Conservation (phyloP, 371 early-diverging fungal species). For the Sporodiniella umbellata region DNA sequence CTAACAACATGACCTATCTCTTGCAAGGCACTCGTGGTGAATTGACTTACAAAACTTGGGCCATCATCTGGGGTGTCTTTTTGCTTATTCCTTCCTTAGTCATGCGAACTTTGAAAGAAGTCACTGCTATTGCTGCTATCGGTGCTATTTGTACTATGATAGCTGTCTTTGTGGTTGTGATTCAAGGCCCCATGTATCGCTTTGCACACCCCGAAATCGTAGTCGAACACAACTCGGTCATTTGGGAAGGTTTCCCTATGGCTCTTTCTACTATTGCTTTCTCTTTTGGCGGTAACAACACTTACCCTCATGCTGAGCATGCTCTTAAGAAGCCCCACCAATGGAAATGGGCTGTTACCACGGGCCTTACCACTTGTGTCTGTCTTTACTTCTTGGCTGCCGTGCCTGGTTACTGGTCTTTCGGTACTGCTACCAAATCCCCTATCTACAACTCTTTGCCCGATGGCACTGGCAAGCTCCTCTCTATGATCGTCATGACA, state of each 20-base stretch:
- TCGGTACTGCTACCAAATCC: slow-evolving; percentile 62
- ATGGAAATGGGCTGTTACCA: slow-evolving; percentile 66
- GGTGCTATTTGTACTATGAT: slow-evolving; percentile 42
- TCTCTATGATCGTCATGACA: slow-evolving; percentile 58
- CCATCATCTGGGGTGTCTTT: slow-evolving; percentile 57
- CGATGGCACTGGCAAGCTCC: too few relatives aligned
- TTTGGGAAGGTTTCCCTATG: slow-evolving; percentile 44
- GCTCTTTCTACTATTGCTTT: slow-evolving; percentile 53
- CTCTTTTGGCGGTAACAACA: slow-evolving; percentile 41
- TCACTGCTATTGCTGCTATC: slow-evolving; percentile 54
- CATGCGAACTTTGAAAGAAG: slow-evolving; percentile 74
- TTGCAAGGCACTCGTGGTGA: slow-evolving; percentile 29
- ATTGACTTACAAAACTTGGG: slow-evolving; percentile 45
- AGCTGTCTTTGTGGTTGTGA: slow-evolving; percentile 20
- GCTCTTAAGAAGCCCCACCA: slow-evolving; percentile 72
- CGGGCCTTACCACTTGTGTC: slow-evolving; percentile 63
- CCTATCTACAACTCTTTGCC: slow-evolving; percentile 29
- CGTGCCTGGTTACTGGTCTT: slow-evolving; percentile 72
- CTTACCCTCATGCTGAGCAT: slow-evolving; percentile 64
- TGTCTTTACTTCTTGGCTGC: slow-evolving; percentile 73
- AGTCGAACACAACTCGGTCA: slow-evolving; percentile 27
- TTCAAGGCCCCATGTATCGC: slow-evolving; percentile 32
- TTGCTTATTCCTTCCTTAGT: slow-evolving; percentile 71
- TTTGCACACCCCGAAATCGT: slow-evolving; percentile 10
- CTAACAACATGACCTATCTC: slow-evolving; percentile 56